Evolutionary conservation across 306 rosid genomes (phyloP).

Genomic region (Vigna nakashimae): DNA sequence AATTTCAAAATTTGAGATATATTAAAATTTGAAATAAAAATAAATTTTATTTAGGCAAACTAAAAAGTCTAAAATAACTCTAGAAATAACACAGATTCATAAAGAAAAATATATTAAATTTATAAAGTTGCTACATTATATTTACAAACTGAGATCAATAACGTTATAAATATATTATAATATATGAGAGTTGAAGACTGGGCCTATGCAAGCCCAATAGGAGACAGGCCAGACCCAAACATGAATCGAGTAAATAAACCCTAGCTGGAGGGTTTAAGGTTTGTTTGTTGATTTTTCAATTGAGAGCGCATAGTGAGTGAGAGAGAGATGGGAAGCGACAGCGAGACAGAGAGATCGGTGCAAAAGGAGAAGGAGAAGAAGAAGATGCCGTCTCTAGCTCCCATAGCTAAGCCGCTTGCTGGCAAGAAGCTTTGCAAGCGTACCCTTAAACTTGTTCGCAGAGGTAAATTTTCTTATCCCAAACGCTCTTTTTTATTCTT

Average conservation of each 20-base stretch:
- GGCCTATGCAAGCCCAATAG: too few relatives aligned
- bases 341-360: constrained; percentile 70
- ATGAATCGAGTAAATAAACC: constrained; percentile 15
- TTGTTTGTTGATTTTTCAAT: neutral
- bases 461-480: constrained; percentile 50
- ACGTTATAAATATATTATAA: too few relatives aligned
- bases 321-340: constrained; percentile 74
- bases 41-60: too few relatives aligned
- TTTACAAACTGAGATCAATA: too few relatives aligned
- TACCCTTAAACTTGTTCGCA: constrained; percentile 87
- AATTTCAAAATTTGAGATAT: too few relatives aligned
- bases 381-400: constrained; percentile 75
- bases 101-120: too few relatives aligned
- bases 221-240: neutral
- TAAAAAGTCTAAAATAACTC: too few relatives aligned
- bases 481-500: neutral
- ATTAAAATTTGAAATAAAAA: too few relatives aligned
- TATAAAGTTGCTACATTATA: too few relatives aligned
- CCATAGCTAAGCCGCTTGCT: constrained; percentile 94
- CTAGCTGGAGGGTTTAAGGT: constrained; percentile 12
- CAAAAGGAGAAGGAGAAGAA: constrained; percentile 85
- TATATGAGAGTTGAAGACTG: too few relatives aligned
- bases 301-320: neutral
- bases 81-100: too few relatives aligned
- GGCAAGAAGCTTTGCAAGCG: constrained; percentile 93